These are phyloP conservation scores for Coemansia sp. DNA, from an alignment of 192 early-diverging fungal genomes.

Conservation along the genomic window DNA sequence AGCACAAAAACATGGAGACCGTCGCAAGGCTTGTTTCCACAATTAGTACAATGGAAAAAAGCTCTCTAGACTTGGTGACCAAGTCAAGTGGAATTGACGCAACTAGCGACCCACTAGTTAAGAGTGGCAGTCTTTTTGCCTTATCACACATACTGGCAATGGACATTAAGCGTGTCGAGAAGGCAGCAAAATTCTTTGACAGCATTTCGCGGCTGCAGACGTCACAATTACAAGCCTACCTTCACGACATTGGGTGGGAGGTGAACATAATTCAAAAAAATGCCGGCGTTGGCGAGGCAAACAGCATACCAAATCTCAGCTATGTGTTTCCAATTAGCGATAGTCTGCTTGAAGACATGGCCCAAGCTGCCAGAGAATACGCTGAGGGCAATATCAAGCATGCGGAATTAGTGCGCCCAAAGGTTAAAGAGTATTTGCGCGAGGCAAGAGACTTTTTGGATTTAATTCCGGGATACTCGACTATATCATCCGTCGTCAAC, in stretches of 20 bases:
- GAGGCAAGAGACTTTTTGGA: constrained; percentile 15
- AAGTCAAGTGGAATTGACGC: constrained; percentile 3
- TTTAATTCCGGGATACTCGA: constrained; percentile 10
- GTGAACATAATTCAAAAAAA: neutral
- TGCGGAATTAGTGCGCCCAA: neutral
- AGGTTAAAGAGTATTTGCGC: constrained; percentile 7
- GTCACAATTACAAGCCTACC: constrained; percentile 3
- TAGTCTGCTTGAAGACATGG: constrained; percentile 7
- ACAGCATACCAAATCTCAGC: constrained; percentile 25
- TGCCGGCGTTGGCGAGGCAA: neutral
- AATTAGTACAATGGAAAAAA: constrained; percentile 13
- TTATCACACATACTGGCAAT: constrained; percentile 17
- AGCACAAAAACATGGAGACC: constrained; percentile 1
- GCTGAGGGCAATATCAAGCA: neutral
- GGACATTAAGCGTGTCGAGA: constrained; percentile 9
- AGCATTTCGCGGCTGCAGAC: constrained; percentile 7
- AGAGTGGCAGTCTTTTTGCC: constrained; percentile 11
- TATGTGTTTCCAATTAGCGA: constrained; percentile 29
- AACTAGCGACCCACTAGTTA: constrained; percentile 11
- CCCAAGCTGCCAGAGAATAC: constrained; percentile 6
- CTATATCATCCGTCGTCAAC: constrained; percentile 1
- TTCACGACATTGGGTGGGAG: constrained; percentile 29
- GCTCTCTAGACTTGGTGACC: neutral
- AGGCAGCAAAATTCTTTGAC: constrained; percentile 12
- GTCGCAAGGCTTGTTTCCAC: constrained; percentile 9